Conservation (phyloP, 2,329 filamentous ascomycete genomes). For the Talaromyces sp. region DNA sequence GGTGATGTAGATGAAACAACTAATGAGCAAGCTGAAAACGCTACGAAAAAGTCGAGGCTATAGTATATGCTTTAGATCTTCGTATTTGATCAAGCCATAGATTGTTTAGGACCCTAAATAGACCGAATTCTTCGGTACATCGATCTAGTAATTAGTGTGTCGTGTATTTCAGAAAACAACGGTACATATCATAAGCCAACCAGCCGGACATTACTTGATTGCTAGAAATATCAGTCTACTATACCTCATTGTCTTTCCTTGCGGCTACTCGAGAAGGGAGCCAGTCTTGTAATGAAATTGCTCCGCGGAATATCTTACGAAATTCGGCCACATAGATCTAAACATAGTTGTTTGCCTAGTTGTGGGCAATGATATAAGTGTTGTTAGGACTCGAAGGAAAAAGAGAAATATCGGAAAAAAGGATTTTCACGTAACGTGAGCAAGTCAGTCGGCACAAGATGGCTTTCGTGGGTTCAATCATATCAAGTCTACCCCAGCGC, state of each 20-base stretch:
- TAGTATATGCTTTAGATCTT: background rate
- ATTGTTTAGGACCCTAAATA: background rate
- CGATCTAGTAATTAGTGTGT: background rate
- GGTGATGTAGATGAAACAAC: too few species aligned
- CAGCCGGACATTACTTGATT: too few species aligned
- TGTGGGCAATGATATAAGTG: background rate
- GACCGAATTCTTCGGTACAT: too few species aligned
- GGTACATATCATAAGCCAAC: too few species aligned
- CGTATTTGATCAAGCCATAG: background rate
- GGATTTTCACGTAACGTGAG: too few species aligned
- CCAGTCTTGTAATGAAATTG: background rate
- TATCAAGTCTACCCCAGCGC: constrained; percentile 19
- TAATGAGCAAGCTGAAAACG: too few species aligned
- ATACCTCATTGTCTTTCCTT: background rate
- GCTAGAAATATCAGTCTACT: too few species aligned
- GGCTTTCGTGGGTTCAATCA: constrained; percentile 18
- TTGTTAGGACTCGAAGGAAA: background rate
- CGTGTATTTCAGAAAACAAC: too few species aligned
- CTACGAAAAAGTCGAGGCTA: background rate
- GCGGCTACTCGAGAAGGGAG: too few species aligned
- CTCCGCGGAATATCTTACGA: constrained; percentile 9
- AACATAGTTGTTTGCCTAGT: background rate
- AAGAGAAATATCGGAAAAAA: too few species aligned
- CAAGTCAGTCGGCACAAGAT: background rate
- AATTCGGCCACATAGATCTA: background rate